Conservation (phyloP, 176 grass and related monocot species). For the Dactylis glomerata region DNA sequence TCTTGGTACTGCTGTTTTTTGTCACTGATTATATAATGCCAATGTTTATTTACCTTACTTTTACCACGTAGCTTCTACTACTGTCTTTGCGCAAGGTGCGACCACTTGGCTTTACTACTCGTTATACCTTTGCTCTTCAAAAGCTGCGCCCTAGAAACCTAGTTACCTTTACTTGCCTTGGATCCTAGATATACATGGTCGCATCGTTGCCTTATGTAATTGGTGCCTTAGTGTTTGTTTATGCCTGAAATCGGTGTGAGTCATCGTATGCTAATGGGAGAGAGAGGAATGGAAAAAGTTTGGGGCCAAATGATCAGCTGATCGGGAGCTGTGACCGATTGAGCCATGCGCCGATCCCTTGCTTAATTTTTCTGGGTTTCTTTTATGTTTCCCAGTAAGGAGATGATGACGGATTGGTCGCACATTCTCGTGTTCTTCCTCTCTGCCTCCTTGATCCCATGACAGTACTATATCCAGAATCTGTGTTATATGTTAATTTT, state of each 20-base stretch:
- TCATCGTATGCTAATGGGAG: slow-evolving; percentile 39
- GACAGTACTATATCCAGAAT: neutral
- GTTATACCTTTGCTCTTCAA: slow-evolving; percentile 49
- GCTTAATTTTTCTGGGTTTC: slow-evolving; percentile 34
- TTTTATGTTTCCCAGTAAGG: slow-evolving; percentile 11
- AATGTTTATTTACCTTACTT: slow-evolving; percentile 19
- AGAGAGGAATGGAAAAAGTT: neutral
- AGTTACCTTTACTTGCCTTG: slow-evolving; percentile 42
- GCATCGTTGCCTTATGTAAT: neutral
- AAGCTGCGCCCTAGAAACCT: slow-evolving; percentile 68
- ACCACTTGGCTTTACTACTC: slow-evolving; percentile 43
- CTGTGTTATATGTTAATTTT: neutral
- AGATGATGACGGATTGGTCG: neutral
- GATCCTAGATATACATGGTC: slow-evolving; percentile 34
- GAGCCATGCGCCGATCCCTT: slow-evolving; percentile 45
- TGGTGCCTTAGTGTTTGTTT: neutral
- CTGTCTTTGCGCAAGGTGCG: slow-evolving; percentile 34
- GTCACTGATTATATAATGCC: neutral
- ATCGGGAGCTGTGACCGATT: slow-evolving; percentile 29
- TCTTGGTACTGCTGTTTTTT: neutral
- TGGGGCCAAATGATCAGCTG: slow-evolving; percentile 19
- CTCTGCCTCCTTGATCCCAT: slow-evolving; percentile 31
- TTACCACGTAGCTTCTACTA: slow-evolving; percentile 26
- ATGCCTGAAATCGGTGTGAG: neutral
- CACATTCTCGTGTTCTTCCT: slow-evolving; percentile 28